These are phyloP conservation scores for Dendrobium officinale DNA, from an alignment of 106 monocot species.

Conservation along the genomic window DNA sequence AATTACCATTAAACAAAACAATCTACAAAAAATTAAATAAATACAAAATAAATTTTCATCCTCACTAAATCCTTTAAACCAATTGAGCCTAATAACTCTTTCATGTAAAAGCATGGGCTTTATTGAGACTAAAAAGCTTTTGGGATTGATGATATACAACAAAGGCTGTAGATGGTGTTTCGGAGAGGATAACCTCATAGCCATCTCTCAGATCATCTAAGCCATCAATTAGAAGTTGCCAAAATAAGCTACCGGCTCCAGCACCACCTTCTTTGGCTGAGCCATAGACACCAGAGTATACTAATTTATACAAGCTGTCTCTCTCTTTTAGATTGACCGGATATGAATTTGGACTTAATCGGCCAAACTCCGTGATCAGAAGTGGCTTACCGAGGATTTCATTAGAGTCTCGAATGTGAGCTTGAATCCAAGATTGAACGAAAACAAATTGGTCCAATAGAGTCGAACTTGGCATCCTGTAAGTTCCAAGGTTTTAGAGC, in stretches of 20 bases:
- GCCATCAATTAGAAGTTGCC: slow-evolving; percentile 40
- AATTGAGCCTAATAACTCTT: no score
- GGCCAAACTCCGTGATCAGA: slow-evolving; percentile 47
- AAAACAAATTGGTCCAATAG: slow-evolving; percentile 24
- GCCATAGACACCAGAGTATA: slow-evolving; percentile 24
- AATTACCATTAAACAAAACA: no score
- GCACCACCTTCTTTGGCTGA: slow-evolving; percentile 27
- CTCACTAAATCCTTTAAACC: no score
- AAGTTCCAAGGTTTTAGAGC: no score
- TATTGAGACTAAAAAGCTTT: slow-evolving; percentile 21
- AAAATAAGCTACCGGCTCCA: slow-evolving; percentile 37
- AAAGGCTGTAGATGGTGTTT: slow-evolving; percentile 28
- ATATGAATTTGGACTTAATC: not conserved
- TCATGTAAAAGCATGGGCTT: not conserved
- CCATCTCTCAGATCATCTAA: slow-evolving; percentile 49
- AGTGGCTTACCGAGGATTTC: slow-evolving; percentile 35
- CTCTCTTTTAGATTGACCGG: slow-evolving; percentile 7
- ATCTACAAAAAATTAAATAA: no score
- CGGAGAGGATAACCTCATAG: slow-evolving; percentile 40
- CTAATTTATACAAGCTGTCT: slow-evolving; percentile 19
- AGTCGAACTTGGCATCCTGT: slow-evolving; percentile 30
- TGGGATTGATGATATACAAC: slow-evolving; percentile 30
- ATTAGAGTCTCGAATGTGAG: slow-evolving; percentile 25
- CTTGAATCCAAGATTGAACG: slow-evolving; percentile 21
- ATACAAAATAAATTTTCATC: no score